A percentile compares a stretch with the other conserved stretches of the same genome.
These are phyloP conservation scores for Aureobasidium lini DNA, from an alignment of 2,329 filamentous ascomycete genomes.

Conservation along the genomic window DNA sequence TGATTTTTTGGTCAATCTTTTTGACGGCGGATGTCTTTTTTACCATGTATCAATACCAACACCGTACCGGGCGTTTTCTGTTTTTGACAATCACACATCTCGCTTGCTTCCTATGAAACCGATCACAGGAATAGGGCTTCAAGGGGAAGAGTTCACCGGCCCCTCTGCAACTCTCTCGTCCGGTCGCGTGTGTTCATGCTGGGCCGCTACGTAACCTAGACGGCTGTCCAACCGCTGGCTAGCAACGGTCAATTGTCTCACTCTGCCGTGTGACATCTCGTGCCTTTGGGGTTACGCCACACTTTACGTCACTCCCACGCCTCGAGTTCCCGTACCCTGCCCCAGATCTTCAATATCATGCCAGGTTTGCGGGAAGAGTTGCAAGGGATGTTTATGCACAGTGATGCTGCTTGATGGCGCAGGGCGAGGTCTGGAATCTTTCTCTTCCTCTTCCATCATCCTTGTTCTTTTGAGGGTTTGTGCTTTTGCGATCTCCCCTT, in stretches of 20 bases:
- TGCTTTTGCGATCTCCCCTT: neutral
- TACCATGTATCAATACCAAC: slow-evolving; percentile 4
- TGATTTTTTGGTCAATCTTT: neutral
- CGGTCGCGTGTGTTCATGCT: neutral
- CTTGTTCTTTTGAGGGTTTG: neutral
- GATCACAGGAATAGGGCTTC: neutral
- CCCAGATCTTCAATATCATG: slow-evolving; percentile 6
- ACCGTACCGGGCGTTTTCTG: neutral
- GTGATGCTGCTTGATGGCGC: neutral
- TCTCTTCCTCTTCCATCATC: neutral
- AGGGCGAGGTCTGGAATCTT: slow-evolving; percentile 5
- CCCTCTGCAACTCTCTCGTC: neutral
- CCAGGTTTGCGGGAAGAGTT: slow-evolving; percentile 12
- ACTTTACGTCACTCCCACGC: neutral
- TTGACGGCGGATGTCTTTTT: neutral
- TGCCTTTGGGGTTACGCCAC: neutral
- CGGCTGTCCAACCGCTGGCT: slow-evolving; percentile 5
- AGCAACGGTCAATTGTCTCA: slow-evolving; percentile 3
- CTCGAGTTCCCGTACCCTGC: neutral
- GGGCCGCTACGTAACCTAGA: slow-evolving; percentile 4
- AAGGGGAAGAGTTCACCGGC: neutral
- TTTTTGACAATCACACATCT: neutral
- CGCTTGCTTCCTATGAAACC: neutral
- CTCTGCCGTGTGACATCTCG: slow-evolving; percentile 6
- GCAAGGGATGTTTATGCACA: slow-evolving; percentile 5